These are phyloP conservation scores for Lipomyces japonicus DNA, from an alignment of 805 yeast species.

Conservation along the genomic window DNA sequence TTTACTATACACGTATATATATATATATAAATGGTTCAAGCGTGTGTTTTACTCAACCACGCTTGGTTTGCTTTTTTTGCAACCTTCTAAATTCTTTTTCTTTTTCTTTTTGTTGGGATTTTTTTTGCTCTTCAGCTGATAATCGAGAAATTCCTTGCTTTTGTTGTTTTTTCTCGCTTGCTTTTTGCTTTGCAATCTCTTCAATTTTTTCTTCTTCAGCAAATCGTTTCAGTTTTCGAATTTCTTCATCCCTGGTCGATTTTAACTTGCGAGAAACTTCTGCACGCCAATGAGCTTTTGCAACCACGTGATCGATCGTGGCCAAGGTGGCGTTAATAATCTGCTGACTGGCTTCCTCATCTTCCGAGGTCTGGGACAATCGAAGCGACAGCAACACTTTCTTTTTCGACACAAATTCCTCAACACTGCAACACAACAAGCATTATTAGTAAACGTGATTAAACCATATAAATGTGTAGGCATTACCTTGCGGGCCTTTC, in stretches of 20 bases:
- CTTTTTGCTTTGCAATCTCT: conserved; percentile 61
- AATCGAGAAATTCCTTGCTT: conserved; percentile 43
- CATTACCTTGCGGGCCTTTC: conserved; percentile 57
- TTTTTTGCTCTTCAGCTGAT: conserved; percentile 74
- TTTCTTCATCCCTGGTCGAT: conserved; percentile 72
- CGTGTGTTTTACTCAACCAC: no score
- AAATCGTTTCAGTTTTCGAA: conserved; percentile 63
- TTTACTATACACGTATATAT: background rate
- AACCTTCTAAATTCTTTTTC: conserved; percentile 78
- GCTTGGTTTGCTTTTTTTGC: conserved; percentile 52
- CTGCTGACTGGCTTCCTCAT: conserved; percentile 48
- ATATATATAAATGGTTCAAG: conserved; percentile 12
- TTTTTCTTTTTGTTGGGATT: conserved; percentile 68
- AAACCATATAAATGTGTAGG: background rate
- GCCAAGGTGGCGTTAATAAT: conserved; percentile 55
- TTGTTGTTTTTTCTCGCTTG: conserved; percentile 54
- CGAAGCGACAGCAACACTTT: conserved; percentile 54
- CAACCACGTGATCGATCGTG: conserved; percentile 56
- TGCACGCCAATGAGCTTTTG: conserved; percentile 56
- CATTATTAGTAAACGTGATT: background rate
- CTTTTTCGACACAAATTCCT: conserved; percentile 51
- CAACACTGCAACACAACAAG: conserved; percentile 31
- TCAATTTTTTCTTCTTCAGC: conserved; percentile 61
- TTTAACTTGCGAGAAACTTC: conserved; percentile 74
- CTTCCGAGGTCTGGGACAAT: conserved; percentile 49